Base-by-base conservation (phyloP, 495 filamentous ascomycete genomes). In the Penicillium pulvis region DNA sequence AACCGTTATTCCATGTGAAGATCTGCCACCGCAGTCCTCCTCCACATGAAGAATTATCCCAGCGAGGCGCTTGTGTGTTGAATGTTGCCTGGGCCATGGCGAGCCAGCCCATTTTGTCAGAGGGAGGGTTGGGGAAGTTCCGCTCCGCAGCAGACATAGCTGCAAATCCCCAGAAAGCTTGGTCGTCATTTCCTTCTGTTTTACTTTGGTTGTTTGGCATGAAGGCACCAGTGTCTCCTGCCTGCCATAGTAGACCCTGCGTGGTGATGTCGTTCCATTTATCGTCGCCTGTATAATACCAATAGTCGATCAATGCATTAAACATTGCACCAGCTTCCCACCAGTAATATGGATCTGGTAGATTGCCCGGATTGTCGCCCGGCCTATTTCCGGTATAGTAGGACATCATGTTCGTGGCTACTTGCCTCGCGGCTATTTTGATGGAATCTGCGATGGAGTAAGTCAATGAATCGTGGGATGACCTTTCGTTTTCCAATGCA, bases 1-100 rank as follows among this genome's bases (percentile, higher is more conserved):
- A 94, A 1, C 92, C 92, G 50, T 82, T 85, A 61, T 94, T 92
- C 56, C 81, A 87, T 1, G 83, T 81, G 69, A 88, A 91, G 57
- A 96, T 92, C 74, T 96, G 91, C 92, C 92, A 96, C 17, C 83
- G 71, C 47, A 97, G 68, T 6, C 91, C 91, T 36, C 90, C 91
- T 33, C 75, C 77, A 59, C 91, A 94, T 14, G 75, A 78, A 3
- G 75, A 74, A 0, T 71, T 75, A 69, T 95, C 85, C 91, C 91
- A 97, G 11, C 90, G 81, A 16, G 51, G 57, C 12, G 81, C 84
- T 65, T 91, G 89, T 0, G 83, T 85, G 70, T 93, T 91, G 73
- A 93, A 93, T 5, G 87, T 87, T 9, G 86, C 89, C 67, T 93
- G 88, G n/a, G 88, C 90, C 52, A 94, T 79, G 4, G 87, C 87